Percentiles rank a stretch among this genome's conserved stretches.
phyloP scores from a whole-genome alignment of 257 asterid species.

The Solanum pinnatisectum region DNA sequence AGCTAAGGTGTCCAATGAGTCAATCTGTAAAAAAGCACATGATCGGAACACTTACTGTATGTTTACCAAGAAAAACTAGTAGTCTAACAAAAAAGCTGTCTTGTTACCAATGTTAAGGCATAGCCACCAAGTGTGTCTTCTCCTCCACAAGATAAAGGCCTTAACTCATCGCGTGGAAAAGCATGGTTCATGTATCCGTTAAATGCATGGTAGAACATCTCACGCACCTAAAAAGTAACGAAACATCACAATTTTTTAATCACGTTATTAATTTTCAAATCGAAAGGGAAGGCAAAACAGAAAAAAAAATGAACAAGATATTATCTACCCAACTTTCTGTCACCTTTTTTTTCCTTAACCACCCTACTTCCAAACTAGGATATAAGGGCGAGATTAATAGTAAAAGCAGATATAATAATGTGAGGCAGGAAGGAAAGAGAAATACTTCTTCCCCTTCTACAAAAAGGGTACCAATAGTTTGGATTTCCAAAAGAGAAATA shows the following conservation, averaged over 20 bases:
- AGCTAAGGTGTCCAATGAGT: conserved; percentile 89
- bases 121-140: conserved; percentile 98
- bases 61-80: background rate
- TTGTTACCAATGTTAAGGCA: conserved; percentile 82
- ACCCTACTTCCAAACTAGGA: background rate
- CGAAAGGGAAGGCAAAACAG: background rate
- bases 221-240: conserved; percentile 49
- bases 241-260: background rate
- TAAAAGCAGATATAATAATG: background rate
- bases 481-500: background rate
- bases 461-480: background rate
- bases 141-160: conserved; percentile 92
- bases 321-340: background rate
- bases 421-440: background rate
- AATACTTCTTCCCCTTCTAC: background rate
- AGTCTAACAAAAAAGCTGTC: background rate
- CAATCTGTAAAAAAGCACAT: conserved; percentile 47
- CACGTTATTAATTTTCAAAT: background rate
- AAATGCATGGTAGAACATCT: conserved; percentile 95
- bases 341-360: background rate
- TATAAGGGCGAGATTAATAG: background rate
- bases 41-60: background rate
- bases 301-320: background rate
- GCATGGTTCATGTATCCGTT: conserved; percentile 91
- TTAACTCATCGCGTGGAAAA: conserved; percentile 85